Evolutionary conservation across 2,329 filamentous ascomycete genomes (phyloP).

Genomic region (Metarhizium robertsii): DNA sequence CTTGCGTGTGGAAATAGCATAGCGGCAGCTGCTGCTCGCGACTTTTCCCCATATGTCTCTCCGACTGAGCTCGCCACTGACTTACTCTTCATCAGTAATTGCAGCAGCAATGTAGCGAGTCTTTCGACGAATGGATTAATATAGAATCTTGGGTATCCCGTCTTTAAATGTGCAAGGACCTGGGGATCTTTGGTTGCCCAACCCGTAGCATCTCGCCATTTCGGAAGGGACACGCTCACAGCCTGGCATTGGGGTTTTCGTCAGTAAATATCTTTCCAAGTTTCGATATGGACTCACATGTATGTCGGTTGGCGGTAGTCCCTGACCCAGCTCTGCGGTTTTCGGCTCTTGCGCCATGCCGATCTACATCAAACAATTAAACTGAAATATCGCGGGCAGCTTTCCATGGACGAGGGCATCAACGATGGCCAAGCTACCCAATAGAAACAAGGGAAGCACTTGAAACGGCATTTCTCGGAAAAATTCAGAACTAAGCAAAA

Average conservation of each 20-base stretch:
- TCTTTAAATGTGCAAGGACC: conserved; percentile 13
- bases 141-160: conserved; percentile 20
- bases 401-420: neutral
- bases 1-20: conserved; percentile 11
- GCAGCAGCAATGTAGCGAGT: conserved; percentile 12
- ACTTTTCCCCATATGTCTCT: neutral
- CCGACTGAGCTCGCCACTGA: neutral
- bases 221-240: conserved; percentile 21
- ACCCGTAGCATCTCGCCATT: conserved; percentile 16
- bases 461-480: too few species aligned
- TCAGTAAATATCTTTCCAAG: neutral
- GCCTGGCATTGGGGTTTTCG: conserved; percentile 9
- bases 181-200: conserved; percentile 15
- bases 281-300: neutral
- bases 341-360: neutral
- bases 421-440: neutral
- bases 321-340: neutral
- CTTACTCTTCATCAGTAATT: neutral
- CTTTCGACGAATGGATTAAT: conserved; percentile 14
- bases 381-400: neutral
- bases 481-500: too few species aligned
- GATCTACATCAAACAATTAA: neutral
- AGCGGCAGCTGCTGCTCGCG: neutral
- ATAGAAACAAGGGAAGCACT: neutral
- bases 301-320: neutral